Conservation (phyloP, 2,329 filamentous ascomycete genomes). For the Elsinoe batatas region DNA sequence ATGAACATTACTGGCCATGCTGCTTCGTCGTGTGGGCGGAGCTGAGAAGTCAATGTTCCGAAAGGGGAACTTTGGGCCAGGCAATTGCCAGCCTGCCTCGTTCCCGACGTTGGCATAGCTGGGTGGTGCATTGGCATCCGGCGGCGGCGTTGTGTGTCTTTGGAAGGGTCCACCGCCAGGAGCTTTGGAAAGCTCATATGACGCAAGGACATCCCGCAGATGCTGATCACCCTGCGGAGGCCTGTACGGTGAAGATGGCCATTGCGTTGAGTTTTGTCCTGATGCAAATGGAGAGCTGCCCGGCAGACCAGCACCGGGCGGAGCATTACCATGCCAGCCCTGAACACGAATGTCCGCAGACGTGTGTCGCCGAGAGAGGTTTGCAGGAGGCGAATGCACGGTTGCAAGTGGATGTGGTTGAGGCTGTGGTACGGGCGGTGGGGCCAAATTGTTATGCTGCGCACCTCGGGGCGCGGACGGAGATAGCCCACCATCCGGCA, state of each 20-base stretch:
- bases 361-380: constrained; percentile 75
- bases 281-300: constrained; percentile 54
- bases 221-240: constrained; percentile 46
- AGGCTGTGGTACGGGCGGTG: constrained; percentile 55
- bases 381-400: constrained; percentile 50
- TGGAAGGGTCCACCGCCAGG: constrained; percentile 28
- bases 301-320: constrained; percentile 37
- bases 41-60: constrained; percentile 42
- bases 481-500: constrained; percentile 51
- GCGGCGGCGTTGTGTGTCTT: constrained; percentile 45
- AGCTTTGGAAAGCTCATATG: constrained; percentile 53
- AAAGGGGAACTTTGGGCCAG: constrained; percentile 41
- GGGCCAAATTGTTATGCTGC: constrained; percentile 49
- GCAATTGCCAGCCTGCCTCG: constrained; percentile 48
- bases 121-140: constrained; percentile 21
- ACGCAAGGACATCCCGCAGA: constrained; percentile 51
- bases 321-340: constrained; percentile 64
- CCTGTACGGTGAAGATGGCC: constrained; percentile 57
- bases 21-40: constrained; percentile 56
- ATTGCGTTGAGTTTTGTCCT: constrained; percentile 51
- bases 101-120: constrained; percentile 40
- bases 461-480: constrained; percentile 65
- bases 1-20: constrained; percentile 62
- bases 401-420: constrained; percentile 49
- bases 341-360: constrained; percentile 80